A percentile compares a stretch with the other conserved stretches of the same genome.
phyloP scores from a whole-genome alignment of 768 basidiomycete genomes.

The Leccinum olivaceopallidum region DNA sequence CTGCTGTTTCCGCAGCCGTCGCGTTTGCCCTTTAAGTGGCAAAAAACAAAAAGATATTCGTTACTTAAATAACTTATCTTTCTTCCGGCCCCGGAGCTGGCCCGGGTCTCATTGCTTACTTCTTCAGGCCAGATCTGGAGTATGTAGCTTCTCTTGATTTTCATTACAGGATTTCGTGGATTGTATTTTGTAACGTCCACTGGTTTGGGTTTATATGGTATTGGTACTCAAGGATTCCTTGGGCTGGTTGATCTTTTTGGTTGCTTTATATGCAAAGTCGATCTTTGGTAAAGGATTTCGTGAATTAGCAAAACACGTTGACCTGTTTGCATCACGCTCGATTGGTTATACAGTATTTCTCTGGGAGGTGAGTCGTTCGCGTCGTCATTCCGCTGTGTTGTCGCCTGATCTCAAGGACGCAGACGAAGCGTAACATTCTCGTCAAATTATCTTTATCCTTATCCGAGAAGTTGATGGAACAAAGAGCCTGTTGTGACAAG shows the following conservation, averaged over 20 bases:
- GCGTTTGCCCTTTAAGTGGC: constrained; percentile 26
- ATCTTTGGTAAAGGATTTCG: constrained; percentile 13
- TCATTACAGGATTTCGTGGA: constrained; percentile 1
- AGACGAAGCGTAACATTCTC: neutral
- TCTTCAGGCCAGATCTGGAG: constrained; percentile 16
- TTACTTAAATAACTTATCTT: constrained; percentile 19
- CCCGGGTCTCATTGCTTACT: constrained; percentile 2
- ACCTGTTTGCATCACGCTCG: neutral
- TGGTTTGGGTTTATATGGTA: constrained; percentile 12
- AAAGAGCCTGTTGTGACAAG: no score
- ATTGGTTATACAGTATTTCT: neutral
- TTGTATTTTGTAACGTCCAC: constrained; percentile 12
- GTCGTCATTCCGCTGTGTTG: neutral
- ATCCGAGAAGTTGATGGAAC: neutral
- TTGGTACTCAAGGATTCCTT: constrained; percentile 8
- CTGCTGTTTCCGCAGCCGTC: constrained; percentile 7
- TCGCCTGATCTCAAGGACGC: neutral
- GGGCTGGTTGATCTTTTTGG: constrained; percentile 13
- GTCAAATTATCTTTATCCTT: neutral
- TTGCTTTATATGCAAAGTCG: constrained; percentile 7
- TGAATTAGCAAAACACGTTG: neutral
- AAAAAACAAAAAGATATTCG: constrained; percentile 5
- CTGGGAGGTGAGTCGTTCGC: neutral
- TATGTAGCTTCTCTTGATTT: constrained; percentile 6
- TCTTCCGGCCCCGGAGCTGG: constrained; percentile 14